Conservation (phyloP, 1,284 basidiomycete species). For the Xerocomus cyaneibrunnescens region DNA sequence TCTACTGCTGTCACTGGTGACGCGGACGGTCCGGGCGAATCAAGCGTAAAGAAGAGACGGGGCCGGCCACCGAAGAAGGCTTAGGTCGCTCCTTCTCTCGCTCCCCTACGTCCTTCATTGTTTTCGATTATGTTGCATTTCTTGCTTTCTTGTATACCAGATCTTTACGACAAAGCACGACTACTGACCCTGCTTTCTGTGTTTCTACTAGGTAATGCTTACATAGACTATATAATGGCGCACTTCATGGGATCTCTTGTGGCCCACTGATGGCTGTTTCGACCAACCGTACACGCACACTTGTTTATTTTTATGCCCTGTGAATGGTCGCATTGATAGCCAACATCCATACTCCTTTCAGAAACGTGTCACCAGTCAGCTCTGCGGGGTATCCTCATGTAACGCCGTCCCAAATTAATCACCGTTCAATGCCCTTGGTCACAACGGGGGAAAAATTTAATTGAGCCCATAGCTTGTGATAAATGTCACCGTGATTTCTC, state of each 20-base stretch:
- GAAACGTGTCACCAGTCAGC: conserved; percentile 26
- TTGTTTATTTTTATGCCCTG: conserved; percentile 36
- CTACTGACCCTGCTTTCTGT: conserved; percentile 34
- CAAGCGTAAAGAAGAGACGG: conserved; percentile 61
- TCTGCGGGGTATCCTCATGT: conserved; percentile 36
- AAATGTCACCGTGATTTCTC: conserved; percentile 18
- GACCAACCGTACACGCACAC: conserved; percentile 19
- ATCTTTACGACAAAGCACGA: conserved; percentile 31
- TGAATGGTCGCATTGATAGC: conserved; percentile 26
- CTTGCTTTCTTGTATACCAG: conserved; percentile 39
- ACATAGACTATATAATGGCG: conserved; percentile 38
- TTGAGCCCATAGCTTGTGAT: conserved; percentile 20
- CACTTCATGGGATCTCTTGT: conserved; percentile 30
- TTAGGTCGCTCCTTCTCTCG: conserved; percentile 12
- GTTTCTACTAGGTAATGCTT: conserved; percentile 36
- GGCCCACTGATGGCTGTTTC: conserved; percentile 5
- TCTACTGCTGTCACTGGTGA: conserved; percentile 44
- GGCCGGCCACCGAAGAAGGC: conserved; percentile 71
- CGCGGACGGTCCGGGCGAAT: conserved; percentile 41
- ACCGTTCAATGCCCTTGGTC: conserved; percentile 29
- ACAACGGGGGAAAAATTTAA: conserved; percentile 24
- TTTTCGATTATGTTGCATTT: conserved; percentile 26
- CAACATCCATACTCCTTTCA: conserved; percentile 21
- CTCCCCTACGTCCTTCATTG: conserved; percentile 6
- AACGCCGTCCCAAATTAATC: conserved; percentile 34